Percentiles rank a stretch among this genome's conserved stretches.
Conservation (phyloP, 495 filamentous ascomycete species). For the Elasticomyces elasticus region DNA sequence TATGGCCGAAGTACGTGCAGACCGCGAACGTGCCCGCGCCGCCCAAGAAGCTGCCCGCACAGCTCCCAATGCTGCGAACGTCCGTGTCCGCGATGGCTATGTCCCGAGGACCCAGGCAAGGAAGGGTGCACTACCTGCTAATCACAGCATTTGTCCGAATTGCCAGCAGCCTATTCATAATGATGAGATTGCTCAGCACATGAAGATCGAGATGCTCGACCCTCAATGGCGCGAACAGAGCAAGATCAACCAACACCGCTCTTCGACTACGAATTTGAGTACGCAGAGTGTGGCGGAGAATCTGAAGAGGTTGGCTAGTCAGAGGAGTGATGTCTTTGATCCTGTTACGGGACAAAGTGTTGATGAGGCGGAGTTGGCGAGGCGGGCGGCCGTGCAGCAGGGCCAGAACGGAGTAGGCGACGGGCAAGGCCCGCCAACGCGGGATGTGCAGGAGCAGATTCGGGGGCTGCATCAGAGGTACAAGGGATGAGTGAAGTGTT, state of each 20-base stretch:
- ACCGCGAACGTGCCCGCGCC: slow-evolving; percentile 60
- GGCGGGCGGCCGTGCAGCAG: slow-evolving; percentile 38
- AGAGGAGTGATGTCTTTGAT: slow-evolving; percentile 88
- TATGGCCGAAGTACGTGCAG: slow-evolving; percentile 58
- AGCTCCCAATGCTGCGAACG: slow-evolving; percentile 70
- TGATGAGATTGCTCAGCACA: slow-evolving; percentile 82
- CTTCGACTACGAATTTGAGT: slow-evolving; percentile 75
- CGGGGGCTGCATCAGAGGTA: slow-evolving; percentile 8
- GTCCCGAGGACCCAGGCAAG: slow-evolving; percentile 56
- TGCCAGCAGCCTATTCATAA: slow-evolving; percentile 82
- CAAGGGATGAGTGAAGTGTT: not conserved
- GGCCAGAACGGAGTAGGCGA: not conserved
- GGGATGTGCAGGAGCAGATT: slow-evolving; percentile 22
- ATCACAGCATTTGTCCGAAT: slow-evolving; percentile 78
- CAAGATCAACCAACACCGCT: slow-evolving; percentile 73
- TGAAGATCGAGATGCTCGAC: slow-evolving; percentile 92
- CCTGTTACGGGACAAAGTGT: slow-evolving; percentile 51
- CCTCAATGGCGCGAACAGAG: slow-evolving; percentile 94
- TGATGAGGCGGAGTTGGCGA: slow-evolving; percentile 61
- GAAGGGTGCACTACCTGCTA: slow-evolving; percentile 41
- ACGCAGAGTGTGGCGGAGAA: slow-evolving; percentile 86
- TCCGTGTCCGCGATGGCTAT: slow-evolving; percentile 80
- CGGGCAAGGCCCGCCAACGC: no score
- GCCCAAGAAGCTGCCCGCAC: slow-evolving; percentile 62
- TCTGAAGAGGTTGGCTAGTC: slow-evolving; percentile 89